Evolutionary conservation across 2,329 filamentous ascomycete species (phyloP), one percentile per base, ranked within the genome.

Genomic region (Colletotrichum melonis): DNA sequence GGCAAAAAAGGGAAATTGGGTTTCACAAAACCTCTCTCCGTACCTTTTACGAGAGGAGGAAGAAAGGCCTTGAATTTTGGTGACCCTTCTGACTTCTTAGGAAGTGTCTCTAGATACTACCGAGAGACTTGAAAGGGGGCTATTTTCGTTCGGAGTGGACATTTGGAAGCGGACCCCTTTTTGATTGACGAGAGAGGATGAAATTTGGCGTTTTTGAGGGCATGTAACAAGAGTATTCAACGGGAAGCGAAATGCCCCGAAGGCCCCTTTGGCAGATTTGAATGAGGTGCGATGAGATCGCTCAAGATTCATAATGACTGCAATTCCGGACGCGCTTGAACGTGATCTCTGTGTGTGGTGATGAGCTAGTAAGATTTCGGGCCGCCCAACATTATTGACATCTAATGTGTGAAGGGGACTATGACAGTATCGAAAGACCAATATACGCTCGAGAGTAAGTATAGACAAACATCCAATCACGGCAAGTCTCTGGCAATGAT

Each of bases 171-270:
- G 11, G 7, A 30, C 60, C 22, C n/a, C 9, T 35, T 11, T 30
- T 16, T 22, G 42, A 32, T n/a, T 46, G 55, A 38, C 26, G 62
- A 49, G 46, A 8, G 14, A 14, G 55, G 30, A 26, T 55, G 22
- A 32, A n/a, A 55, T 16, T 26, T 32, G 67, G 71, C 67, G 67
- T 55, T 73, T 16, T 16, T 71, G 49, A 58, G 12, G 67, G 30
- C 67, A 56, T 73, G 60, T 62, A 65, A 66, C 32, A 70, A 65
- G 55, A 73, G 46, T 42, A 62, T 35, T 62, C 16, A 62, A 49
- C 70, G 64, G 71, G 71, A 38, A 54, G n/a, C 7, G 22, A 16
- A 38, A 38, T 56, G 67, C 57, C 67, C 71, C 57, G 59, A 60
- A 64, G 59, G 66, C 69, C 69, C 22, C 7, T 55, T 46, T 19